Percentiles rank a stretch among this genome's conserved stretches.
These are phyloP conservation scores for Metschnikowia rubicola DNA, from an alignment of 805 yeast species.

Conservation along the genomic window DNA sequence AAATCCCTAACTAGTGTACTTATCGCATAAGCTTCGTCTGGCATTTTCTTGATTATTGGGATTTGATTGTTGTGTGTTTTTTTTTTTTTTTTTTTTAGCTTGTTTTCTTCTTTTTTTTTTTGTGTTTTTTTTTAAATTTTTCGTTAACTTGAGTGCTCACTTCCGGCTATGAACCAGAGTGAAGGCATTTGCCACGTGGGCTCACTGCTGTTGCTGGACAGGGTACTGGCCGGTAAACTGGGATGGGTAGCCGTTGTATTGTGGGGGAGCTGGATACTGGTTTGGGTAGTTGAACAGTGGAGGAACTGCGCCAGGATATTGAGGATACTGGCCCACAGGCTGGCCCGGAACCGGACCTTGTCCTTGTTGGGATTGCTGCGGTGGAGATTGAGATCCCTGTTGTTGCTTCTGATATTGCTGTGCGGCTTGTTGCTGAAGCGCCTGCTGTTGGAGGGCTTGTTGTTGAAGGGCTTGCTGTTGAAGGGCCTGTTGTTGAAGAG, in stretches of 20 bases:
- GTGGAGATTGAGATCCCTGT: neutral
- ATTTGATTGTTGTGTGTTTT: neutral
- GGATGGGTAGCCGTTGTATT: constrained; percentile 27
- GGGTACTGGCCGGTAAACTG: constrained; percentile 23
- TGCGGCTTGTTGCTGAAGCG: constrained; percentile 13
- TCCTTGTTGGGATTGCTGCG: constrained; percentile 5
- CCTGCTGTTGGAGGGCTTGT: constrained; percentile 19
- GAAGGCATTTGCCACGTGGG: neutral
- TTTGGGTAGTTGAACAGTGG: constrained; percentile 20
- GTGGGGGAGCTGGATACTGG: constrained; percentile 21
- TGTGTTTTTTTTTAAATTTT: neutral
- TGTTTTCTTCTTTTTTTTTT: constrained; percentile 7
- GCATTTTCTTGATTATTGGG: neutral
- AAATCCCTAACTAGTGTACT: neutral
- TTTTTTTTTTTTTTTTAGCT: constrained; percentile 4
- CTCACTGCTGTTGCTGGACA: constrained; percentile 22
- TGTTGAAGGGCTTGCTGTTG: constrained; percentile 13
- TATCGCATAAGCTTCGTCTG: neutral
- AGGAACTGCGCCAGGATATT: constrained; percentile 11
- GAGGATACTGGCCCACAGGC: constrained; percentile 13
- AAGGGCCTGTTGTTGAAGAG: constrained; percentile 7
- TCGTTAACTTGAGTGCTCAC: neutral
- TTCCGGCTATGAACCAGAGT: neutral
- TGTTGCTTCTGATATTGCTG: neutral
- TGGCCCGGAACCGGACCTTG: constrained; percentile 29